Base-by-base conservation (phyloP, 768 basidiomycete genomes). In the Suillus decipiens region DNA sequence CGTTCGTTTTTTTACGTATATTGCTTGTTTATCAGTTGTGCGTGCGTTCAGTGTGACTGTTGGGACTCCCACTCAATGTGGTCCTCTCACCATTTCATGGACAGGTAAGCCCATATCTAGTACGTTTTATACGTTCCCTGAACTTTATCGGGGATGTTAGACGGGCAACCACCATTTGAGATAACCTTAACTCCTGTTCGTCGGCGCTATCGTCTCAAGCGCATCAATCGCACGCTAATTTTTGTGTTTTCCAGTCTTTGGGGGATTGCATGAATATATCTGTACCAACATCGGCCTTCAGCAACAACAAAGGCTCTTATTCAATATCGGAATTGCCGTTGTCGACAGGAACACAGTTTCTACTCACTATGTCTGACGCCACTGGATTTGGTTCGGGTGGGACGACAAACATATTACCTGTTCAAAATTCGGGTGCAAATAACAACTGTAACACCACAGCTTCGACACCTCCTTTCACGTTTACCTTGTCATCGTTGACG, bases 121-220 rank as follows among this genome's bases (percentile, higher is more conserved):
- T 28, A 28, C 28, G 3, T 28, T 28, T 28, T 28, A 28, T 28
- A 28, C 28, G 28, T 3, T 28, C 28, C 28, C 28, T 28, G 3
- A 28, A 28, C 28, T 28, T 28, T 28, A 3, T 28, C 28, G 28
- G 28, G 28, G 28, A 28, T 28, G 28, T 28, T 3, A 28, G 28
- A 28, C 3, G 28, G 28, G 28, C 28, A 28, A 28, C 48, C 83
- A 37, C 89, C 89, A 7, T 89, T 75, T 68, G 55, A 73, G 61
- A 71, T 83, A 22, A 61, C 80, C 31, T 62, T 91, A 34, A 74
- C 80, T 61, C 89, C 87, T 39, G 85, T 86, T 66, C 61, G 82
- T 28, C 15, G 15, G 55, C 51, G 47, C 15, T 1, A 36, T n/a
- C 17, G 39, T 47, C n/a, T 56, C 12, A 31, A 24, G 28, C 5